Base-by-base conservation (phyloP, 768 basidiomycete genomes). In the Termitomyces sp. region DNA sequence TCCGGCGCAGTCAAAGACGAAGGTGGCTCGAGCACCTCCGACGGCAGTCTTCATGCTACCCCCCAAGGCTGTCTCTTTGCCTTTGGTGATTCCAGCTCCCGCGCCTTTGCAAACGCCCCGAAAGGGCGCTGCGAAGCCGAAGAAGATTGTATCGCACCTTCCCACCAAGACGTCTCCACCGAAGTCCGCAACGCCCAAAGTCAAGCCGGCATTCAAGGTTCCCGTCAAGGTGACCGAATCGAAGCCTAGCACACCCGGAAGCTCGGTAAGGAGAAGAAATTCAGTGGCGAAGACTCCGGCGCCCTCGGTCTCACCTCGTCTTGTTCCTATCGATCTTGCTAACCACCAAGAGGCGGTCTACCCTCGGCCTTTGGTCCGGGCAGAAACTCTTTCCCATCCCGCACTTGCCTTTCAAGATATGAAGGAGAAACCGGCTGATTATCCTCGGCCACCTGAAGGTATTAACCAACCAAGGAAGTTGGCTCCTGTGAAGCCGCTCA, bases 321-420 rank as follows among this genome's bases (percentile, higher is more conserved):
- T 3, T 4, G 40, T 18, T 16, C n/a, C n/a, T n/a, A n/a, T n/a
- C n/a, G 34, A 20, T 6, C 2, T 20, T 26, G 2, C 18, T 42
- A 39, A 51, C 8, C 30, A 8, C 5, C 12, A 20, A 8, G 20
- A 36, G 6, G 43, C 7, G 2, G 30, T 47, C 3, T 60, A 36
- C 14, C 59, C 59, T 4, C n/a, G 55, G n/a, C 30, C 55, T 3
- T 14, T 60, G 39, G 46, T n/a, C 6, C 42, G 55, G 20, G 55
- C 51, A 4, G 22, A 53, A 10, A 3, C 12, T 1, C 27, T 51
- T 1, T 1, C 6, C 1, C 50, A 60, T 18, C 55, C 55, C 7
- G 55, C 55, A 0, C 49, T 56, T 5, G 37, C 48, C 3, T 53
- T 34, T 26, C 39, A 16, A 7, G 36, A 30, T 2, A 0, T 12